These are phyloP conservation scores for Agaricus sinodeliciosus DNA, from an alignment of 768 basidiomycete species.

Conservation along the genomic window DNA sequence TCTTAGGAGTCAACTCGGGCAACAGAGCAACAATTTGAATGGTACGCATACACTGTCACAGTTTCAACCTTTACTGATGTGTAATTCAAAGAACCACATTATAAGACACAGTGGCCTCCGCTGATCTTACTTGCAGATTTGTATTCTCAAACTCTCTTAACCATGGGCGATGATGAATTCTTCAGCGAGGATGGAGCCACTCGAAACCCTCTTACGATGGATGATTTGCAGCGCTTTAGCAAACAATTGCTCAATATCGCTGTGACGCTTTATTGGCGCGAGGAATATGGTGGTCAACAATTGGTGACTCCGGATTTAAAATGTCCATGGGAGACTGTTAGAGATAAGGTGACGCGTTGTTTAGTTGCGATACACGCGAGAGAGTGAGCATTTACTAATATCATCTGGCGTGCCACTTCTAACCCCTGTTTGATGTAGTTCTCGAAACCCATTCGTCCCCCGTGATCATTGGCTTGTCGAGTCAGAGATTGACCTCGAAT, in stretches of 20 bases:
- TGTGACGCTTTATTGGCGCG: constrained; percentile 57
- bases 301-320: constrained; percentile 23
- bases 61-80: background rate
- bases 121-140: constrained; percentile 76
- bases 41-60: constrained; percentile 15
- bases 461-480: constrained; percentile 78
- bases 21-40: constrained; percentile 31
- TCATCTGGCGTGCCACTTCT: background rate
- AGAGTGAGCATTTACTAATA: constrained; percentile 67
- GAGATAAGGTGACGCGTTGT: constrained; percentile 73
- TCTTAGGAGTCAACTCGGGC: constrained; percentile 54
- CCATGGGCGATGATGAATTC: constrained; percentile 97
- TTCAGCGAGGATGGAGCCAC: constrained; percentile 41
- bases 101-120: constrained; percentile 51
- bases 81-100: constrained; percentile 31
- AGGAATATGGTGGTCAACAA: constrained; percentile 25
- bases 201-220: constrained; percentile 75
- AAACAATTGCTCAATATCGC: constrained; percentile 79
- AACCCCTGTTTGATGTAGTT: constrained; percentile 38
- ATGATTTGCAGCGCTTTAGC: constrained; percentile 74
- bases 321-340: constrained; percentile 59
- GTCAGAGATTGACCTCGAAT: constrained; percentile 36
- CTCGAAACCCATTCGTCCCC: constrained; percentile 77
- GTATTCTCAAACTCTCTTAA: constrained; percentile 78
- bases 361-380: constrained; percentile 78